Percentiles rank a stretch among this genome's conserved stretches.
These are phyloP conservation scores for Athelia psychrophila DNA, from an alignment of 1,284 basidiomycete species.

Conservation along the genomic window DNA sequence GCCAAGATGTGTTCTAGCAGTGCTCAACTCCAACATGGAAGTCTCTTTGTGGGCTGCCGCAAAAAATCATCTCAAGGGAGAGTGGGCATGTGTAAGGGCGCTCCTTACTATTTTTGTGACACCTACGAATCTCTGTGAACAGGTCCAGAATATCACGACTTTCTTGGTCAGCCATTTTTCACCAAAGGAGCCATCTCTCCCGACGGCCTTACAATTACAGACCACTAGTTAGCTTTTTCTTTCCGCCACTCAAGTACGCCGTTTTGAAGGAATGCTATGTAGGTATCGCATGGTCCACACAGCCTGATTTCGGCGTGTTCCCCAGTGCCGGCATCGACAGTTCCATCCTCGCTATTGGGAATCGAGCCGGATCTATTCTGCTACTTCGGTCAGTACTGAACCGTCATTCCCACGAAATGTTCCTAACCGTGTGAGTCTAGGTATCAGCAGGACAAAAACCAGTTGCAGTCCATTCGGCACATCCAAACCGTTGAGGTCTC, in stretches of 20 bases:
- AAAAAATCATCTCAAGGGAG: conserved; percentile 55
- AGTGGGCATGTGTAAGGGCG: conserved; percentile 48
- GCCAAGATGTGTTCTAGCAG: conserved; percentile 50
- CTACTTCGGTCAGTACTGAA: conserved; percentile 50
- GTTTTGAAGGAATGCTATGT: neutral
- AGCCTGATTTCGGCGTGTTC: conserved; percentile 50
- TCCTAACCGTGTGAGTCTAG: no score
- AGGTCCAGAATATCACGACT: conserved; percentile 47
- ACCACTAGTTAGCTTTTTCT: conserved; percentile 35
- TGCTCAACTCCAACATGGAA: conserved; percentile 59
- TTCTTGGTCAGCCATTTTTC: conserved; percentile 34
- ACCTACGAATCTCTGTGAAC: conserved; percentile 4
- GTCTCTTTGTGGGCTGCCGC: conserved; percentile 49
- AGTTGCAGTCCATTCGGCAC: conserved; percentile 24
- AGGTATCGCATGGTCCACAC: conserved; percentile 69
- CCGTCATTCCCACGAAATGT: neutral
- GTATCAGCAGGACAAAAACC: neutral
- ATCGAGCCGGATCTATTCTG: conserved; percentile 56
- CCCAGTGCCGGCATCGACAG: conserved; percentile 66
- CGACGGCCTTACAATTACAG: conserved; percentile 37
- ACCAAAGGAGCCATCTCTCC: conserved; percentile 7
- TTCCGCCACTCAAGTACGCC: conserved; percentile 2
- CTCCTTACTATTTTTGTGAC: neutral
- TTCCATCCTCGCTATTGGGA: conserved; percentile 67
- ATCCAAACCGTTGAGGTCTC: conserved; percentile 31